Evolutionary conservation across 306 rosid genomes (phyloP).

Genomic region (Dryas alaskensis): DNA sequence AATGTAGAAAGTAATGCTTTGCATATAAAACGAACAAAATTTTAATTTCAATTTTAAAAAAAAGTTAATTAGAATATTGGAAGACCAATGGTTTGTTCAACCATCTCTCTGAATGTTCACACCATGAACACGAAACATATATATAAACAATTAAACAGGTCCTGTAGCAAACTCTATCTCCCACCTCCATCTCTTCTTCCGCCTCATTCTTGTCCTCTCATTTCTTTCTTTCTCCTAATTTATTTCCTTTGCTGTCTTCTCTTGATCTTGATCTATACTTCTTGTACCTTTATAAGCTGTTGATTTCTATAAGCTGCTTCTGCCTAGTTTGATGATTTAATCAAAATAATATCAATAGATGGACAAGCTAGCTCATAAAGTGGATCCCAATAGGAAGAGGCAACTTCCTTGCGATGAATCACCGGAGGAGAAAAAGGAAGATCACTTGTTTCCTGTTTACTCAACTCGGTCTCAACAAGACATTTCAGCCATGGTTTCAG

Average conservation of each 20-base stretch:
- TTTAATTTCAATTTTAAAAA: too few relatives aligned
- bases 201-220: slow-evolving; percentile 1
- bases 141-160: neutral
- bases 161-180: slow-evolving; percentile 14
- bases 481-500: slow-evolving; percentile 70
- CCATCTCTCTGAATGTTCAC: slow-evolving; percentile 8
- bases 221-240: neutral
- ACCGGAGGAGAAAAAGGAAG: slow-evolving; percentile 48
- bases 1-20: too few relatives aligned
- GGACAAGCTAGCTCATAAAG: slow-evolving; percentile 7
- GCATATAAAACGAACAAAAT: too few relatives aligned
- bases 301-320: neutral
- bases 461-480: slow-evolving; percentile 73
- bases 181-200: neutral
- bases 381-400: slow-evolving; percentile 46
- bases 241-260: neutral
- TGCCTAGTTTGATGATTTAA: slow-evolving; percentile 5
- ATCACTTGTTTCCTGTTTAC: slow-evolving; percentile 57
- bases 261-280: slow-evolving; percentile 1
- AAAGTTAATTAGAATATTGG: neutral
- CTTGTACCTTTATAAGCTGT: neutral
- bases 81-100: neutral
- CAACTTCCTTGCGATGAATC: slow-evolving; percentile 40
- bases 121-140: slow-evolving; percentile 7
- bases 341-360: neutral